A percentile compares a stretch with the other conserved stretches of the same genome.
Evolutionary conservation across 2,329 filamentous ascomycete species (phyloP).

Genomic region (Xylaria sp.): DNA sequence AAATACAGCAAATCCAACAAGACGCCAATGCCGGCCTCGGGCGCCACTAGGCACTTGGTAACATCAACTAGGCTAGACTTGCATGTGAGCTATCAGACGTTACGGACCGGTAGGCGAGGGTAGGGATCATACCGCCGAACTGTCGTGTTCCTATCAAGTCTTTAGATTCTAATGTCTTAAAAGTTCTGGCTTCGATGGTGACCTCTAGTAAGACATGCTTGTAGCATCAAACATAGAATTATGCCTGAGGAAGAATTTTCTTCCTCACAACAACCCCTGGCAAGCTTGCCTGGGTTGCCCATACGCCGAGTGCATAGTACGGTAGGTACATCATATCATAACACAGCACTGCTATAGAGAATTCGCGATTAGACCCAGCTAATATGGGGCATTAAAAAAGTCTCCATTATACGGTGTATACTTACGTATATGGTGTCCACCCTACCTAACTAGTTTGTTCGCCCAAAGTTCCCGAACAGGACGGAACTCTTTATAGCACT

Average conservation of each 20-base stretch:
- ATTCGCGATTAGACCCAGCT: not conserved
- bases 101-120: not conserved
- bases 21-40: slow-evolving; percentile 18
- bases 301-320: not conserved
- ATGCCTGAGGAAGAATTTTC: slow-evolving; percentile 18
- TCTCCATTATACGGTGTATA: not conserved
- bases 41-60: slow-evolving; percentile 15
- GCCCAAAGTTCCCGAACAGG: slow-evolving; percentile 18
- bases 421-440: not conserved
- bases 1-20: not conserved
- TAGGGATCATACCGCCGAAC: not conserved
- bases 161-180: not conserved
- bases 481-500: slow-evolving; percentile 16
- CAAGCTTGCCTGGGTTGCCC: not conserved
- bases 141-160: not conserved
- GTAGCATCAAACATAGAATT: not conserved
- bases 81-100: slow-evolving; percentile 19
- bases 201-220: not conserved
- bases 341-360: not conserved
- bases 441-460: slow-evolving; percentile 15
- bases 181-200: not conserved
- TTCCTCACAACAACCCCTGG: slow-evolving; percentile 21
- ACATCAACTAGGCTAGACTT: slow-evolving; percentile 1
- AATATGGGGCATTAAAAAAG: not conserved
- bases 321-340: slow-evolving; percentile 20